Conservation (phyloP, 768 basidiomycete species). For the Rhodosporidiobolus odoratus region DNA sequence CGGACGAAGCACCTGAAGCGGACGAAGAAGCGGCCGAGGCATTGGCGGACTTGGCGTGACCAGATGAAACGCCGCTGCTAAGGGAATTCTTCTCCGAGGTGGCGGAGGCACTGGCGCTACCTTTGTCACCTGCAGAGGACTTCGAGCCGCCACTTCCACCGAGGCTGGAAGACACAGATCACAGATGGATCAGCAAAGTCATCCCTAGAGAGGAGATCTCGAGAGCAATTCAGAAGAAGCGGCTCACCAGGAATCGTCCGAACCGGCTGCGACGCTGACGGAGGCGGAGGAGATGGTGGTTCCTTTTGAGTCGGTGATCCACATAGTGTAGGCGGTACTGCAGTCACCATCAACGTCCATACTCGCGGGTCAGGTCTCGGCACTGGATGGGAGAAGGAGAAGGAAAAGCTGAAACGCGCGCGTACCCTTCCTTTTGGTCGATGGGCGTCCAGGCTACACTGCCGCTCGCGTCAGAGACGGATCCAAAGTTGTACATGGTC, state of each 20-base stretch:
- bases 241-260: background rate
- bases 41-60: background rate
- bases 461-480: background rate
- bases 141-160: background rate
- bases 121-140: too few species aligned
- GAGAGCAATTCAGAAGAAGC: background rate
- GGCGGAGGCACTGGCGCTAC: too few species aligned
- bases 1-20: background rate
- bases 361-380: background rate
- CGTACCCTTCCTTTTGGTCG: slow-evolving; percentile 13
- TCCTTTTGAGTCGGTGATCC: slow-evolving; percentile 8
- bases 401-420: background rate
- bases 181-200: background rate
- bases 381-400: background rate
- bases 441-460: slow-evolving; percentile 13
- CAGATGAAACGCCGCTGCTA: too few species aligned
- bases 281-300: background rate
- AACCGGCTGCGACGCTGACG: background rate
- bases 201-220: background rate
- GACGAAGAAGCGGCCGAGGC: background rate
- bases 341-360: background rate
- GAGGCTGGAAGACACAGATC: background rate
- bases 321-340: background rate
- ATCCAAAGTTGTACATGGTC: slow-evolving; percentile 1
- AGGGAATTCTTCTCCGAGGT: too few species aligned